Base-by-base conservation (phyloP, 371 early-diverging fungal genomes). In the Mortierella sp. region DNA sequence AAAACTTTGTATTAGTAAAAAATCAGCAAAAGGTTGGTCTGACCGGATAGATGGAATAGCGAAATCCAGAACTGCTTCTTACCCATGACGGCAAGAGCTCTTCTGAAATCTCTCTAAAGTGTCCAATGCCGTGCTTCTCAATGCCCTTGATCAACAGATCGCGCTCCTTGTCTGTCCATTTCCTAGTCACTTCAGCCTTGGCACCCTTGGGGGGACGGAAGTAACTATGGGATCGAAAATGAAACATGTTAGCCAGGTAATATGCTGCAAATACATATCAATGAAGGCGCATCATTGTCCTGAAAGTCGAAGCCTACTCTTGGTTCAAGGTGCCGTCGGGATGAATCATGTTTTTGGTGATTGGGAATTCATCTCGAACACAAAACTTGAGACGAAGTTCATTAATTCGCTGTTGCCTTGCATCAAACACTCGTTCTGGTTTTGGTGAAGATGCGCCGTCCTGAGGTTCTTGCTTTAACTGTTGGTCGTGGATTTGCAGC, bases 81-180 rank as follows among this genome's bases (percentile, higher is more conserved):
- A 93, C 95, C 96, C 96, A 96, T 68, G 89, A 89, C 15, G 94
- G 91, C 26, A 96, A 76, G n/a, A 90, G 71, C 54, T 87, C 90
- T 60, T 95, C 94, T 0, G 95, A 93, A 45, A 96, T 94, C 71
- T 93, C 93, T 55, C 93, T 89, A 80, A 95, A 96, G 69, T 94
- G 94, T 4, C 96, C 95, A 73, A 96, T 94, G 22, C 96, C 96
- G 68, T 95, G 85, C 67, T 90, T 90, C 70, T 92, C 92, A 54
- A 97, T 94, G 2, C 97, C 95, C 67, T 92, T 81, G 61, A 94
- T 91, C 34, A 97, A 84, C 57, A 93, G 80, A 17, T 67, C 72
- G 53, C 90, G 90, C 76, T 97, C 96, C 37, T 88, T 88, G 1
- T 94, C 94, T 32, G 93, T 94, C 97, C 97, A 97, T 85, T 93